phyloP scores from a whole-genome alignment of 306 rosid genomes.

The Rubus parviflorus region DNA sequence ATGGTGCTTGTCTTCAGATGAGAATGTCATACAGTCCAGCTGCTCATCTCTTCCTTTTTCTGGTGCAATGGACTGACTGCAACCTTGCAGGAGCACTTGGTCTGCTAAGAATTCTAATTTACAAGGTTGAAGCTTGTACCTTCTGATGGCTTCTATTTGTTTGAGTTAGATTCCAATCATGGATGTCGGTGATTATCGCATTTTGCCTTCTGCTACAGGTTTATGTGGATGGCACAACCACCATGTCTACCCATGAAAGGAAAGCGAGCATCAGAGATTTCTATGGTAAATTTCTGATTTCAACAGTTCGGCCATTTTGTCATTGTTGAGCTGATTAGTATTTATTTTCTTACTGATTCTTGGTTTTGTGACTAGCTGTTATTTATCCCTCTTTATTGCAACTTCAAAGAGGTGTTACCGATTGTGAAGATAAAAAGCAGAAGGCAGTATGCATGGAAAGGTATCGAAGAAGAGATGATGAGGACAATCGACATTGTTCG shows the following conservation, averaged over 20 bases:
- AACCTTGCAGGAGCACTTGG: constrained; percentile 95
- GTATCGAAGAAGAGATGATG: constrained; percentile 72
- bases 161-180: constrained; percentile 23
- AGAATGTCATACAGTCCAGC: constrained; percentile 98
- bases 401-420: constrained; percentile 85
- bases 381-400: constrained; percentile 88
- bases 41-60: constrained; percentile 85
- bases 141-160: neutral
- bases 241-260: constrained; percentile 93
- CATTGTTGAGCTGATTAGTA: neutral
- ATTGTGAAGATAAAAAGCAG: constrained; percentile 84
- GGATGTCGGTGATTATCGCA: constrained; percentile 27
- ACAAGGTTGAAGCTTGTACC: constrained; percentile 57
- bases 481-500: constrained; percentile 44
- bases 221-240: constrained; percentile 94
- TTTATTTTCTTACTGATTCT: constrained; percentile 23
- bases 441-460: constrained; percentile 83
- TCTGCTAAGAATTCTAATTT: constrained; percentile 80
- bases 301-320: neutral
- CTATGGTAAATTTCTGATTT: constrained; percentile 55
- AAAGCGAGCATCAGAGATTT: constrained; percentile 94
- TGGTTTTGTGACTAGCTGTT: constrained; percentile 53
- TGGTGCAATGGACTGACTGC: constrained; percentile 97
- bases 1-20: constrained; percentile 98
- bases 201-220: constrained; percentile 52